Conservation (phyloP, 495 filamentous ascomycete species). For the Penicillium pancosmium region DNA sequence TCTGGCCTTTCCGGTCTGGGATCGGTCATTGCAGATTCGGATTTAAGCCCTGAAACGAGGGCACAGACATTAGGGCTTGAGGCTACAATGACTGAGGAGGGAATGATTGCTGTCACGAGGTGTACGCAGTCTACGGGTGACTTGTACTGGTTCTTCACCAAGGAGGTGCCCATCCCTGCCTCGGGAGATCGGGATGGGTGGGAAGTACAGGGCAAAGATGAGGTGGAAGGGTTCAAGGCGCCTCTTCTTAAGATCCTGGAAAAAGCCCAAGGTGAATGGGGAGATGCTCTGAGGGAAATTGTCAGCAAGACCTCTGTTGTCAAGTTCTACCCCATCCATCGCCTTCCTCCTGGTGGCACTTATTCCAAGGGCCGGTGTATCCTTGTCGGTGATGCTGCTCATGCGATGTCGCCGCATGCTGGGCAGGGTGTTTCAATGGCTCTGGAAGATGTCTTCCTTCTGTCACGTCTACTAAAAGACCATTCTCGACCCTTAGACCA, state of each 20-base stretch:
- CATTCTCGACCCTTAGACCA: slow-evolving; percentile 17
- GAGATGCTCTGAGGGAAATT: slow-evolving; percentile 42
- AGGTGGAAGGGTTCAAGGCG: slow-evolving; percentile 38
- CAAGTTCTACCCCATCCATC: slow-evolving; percentile 54
- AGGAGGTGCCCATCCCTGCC: slow-evolving; percentile 29
- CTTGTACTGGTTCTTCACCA: slow-evolving; percentile 34
- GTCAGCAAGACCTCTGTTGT: slow-evolving; percentile 40
- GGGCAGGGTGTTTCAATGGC: slow-evolving; percentile 51
- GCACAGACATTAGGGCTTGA: slow-evolving; percentile 33
- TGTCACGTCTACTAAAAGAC: slow-evolving; percentile 39
- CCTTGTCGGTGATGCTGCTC: slow-evolving; percentile 45
- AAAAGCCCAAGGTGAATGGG: slow-evolving; percentile 44
- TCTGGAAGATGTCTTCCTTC: slow-evolving; percentile 45
- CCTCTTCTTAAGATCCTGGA: slow-evolving; percentile 36
- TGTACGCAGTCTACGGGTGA: slow-evolving; percentile 30
- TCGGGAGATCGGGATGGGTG: slow-evolving; percentile 42
- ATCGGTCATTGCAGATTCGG: slow-evolving; percentile 40
- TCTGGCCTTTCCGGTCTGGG: slow-evolving; percentile 43
- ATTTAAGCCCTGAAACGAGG: slow-evolving; percentile 11
- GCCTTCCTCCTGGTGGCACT: slow-evolving; percentile 42
- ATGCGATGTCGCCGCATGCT: slow-evolving; percentile 49
- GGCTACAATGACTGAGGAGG: slow-evolving; percentile 47
- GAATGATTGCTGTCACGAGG: slow-evolving; percentile 50
- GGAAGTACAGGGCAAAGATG: slow-evolving; percentile 41
- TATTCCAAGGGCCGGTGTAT: slow-evolving; percentile 44